These are phyloP conservation scores for Glycine soja DNA, from an alignment of 306 rosid species.

Conservation along the genomic window DNA sequence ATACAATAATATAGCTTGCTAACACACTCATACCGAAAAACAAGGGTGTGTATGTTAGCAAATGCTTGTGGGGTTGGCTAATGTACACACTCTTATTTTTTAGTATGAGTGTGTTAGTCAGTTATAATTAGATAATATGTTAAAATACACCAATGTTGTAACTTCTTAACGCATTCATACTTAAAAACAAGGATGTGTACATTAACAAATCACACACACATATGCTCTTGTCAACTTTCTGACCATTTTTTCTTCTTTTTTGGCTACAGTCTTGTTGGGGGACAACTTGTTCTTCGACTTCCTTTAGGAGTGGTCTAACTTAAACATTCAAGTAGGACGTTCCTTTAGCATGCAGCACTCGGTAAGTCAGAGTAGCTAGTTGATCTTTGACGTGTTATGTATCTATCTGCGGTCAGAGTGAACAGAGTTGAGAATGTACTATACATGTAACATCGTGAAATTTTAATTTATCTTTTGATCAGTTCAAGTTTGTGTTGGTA, in stretches of 20 bases:
- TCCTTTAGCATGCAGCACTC: conserved; percentile 13
- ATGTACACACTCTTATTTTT: no score
- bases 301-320: conserved; percentile 76
- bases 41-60: no score
- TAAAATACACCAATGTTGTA: no score
- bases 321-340: conserved; percentile 1
- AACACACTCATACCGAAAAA: no score
- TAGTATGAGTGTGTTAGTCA: no score
- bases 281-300: conserved; percentile 78
- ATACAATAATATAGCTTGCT: no score
- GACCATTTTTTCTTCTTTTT: conserved; percentile 9
- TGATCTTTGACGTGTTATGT: conserved; percentile 23
- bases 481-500: neutral
- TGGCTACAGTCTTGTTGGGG: conserved; percentile 69
- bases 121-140: no score
- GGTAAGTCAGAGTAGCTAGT: conserved; percentile 15
- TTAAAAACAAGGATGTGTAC: no score
- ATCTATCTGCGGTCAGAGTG: neutral
- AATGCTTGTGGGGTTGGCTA: no score
- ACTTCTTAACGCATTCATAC: no score
- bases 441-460: conserved; percentile 20
- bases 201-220: no score
- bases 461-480: conserved; percentile 15
- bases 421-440: conserved; percentile 40
- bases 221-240: conserved; percentile 38